phyloP scores from a whole-genome alignment of 495 filamentous ascomycete species.

The Hypomontagnella submonticulosa region DNA sequence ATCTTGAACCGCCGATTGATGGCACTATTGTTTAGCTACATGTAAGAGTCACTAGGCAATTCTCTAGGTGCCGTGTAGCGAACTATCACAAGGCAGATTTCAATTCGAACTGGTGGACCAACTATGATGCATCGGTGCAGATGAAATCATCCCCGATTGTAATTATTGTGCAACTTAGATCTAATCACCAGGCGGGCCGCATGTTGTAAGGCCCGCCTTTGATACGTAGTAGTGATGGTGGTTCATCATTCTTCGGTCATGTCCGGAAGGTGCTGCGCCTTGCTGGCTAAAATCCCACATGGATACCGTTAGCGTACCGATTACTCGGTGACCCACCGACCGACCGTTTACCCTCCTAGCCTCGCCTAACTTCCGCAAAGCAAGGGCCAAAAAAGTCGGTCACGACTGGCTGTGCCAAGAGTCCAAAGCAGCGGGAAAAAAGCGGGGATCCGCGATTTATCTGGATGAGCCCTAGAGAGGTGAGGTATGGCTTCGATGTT shows the following conservation, averaged over 20 bases:
- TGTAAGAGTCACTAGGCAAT: not conserved
- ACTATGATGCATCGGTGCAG: constrained; percentile 2
- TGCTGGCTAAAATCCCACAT: constrained; percentile 13
- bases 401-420: constrained; percentile 31
- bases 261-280: constrained; percentile 42
- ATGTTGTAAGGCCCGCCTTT: constrained; percentile 7
- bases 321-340: constrained; percentile 37
- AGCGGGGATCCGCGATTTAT: constrained; percentile 18
- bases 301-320: constrained; percentile 12
- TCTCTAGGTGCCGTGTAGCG: not conserved
- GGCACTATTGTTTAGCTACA: too few relatives aligned
- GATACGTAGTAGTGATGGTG: not conserved
- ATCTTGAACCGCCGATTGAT: too few relatives aligned
- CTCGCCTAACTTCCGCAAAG: constrained; percentile 15
- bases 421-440: constrained; percentile 17
- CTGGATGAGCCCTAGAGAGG: not conserved
- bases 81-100: constrained; percentile 38
- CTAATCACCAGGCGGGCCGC: constrained; percentile 1
- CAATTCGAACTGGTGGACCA: constrained; percentile 1
- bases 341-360: constrained; percentile 2
- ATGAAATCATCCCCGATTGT: not conserved
- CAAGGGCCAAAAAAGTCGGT: constrained; percentile 39
- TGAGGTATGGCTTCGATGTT: too few relatives aligned
- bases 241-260: constrained; percentile 31
- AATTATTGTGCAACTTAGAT: not conserved